A percentile compares a stretch with the other conserved stretches of the same genome.
Evolutionary conservation across 2,329 filamentous ascomycete genomes (phyloP).

Genomic region (Drechslerella stenobrocha): DNA sequence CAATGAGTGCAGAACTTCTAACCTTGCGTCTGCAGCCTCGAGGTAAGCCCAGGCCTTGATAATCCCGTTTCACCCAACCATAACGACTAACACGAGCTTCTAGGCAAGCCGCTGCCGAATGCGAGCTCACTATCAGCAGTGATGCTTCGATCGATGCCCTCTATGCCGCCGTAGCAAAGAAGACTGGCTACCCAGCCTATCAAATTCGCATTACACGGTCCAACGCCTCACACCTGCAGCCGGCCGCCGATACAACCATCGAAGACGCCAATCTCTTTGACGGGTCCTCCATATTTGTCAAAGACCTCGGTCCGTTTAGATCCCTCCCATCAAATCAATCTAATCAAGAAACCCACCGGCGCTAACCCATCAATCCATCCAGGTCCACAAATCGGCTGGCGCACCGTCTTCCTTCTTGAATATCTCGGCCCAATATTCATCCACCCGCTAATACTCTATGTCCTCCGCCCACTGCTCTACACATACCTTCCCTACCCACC

Average conservation of each 20-base stretch:
- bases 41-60: slow-evolving; percentile 12
- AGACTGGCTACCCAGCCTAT: slow-evolving; percentile 63
- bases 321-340: slow-evolving; percentile 51
- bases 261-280: slow-evolving; percentile 62
- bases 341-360: slow-evolving; percentile 20
- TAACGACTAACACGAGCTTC: slow-evolving; percentile 8
- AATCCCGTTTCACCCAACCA: background rate
- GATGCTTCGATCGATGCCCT: slow-evolving; percentile 56
- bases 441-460: slow-evolving; percentile 70
- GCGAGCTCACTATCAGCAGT: slow-evolving; percentile 28
- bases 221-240: slow-evolving; percentile 58
- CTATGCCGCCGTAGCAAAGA: slow-evolving; percentile 63
- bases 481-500: slow-evolving; percentile 67
- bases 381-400: slow-evolving; percentile 78
- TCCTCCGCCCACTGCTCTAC: slow-evolving; percentile 62
- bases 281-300: slow-evolving; percentile 73
- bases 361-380: slow-evolving; percentile 59
- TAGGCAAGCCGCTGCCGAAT: slow-evolving; percentile 41
- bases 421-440: slow-evolving; percentile 90
- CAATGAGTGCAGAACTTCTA: slow-evolving; percentile 28
- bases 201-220: slow-evolving; percentile 68
- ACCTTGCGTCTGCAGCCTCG: slow-evolving; percentile 38
- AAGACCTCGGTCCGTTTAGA: slow-evolving; percentile 77
- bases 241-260: slow-evolving; percentile 13
- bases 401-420: slow-evolving; percentile 90